Evolutionary conservation across 2,329 filamentous ascomycete species (phyloP).

Genomic region (Aspergillus chevalieri): DNA sequence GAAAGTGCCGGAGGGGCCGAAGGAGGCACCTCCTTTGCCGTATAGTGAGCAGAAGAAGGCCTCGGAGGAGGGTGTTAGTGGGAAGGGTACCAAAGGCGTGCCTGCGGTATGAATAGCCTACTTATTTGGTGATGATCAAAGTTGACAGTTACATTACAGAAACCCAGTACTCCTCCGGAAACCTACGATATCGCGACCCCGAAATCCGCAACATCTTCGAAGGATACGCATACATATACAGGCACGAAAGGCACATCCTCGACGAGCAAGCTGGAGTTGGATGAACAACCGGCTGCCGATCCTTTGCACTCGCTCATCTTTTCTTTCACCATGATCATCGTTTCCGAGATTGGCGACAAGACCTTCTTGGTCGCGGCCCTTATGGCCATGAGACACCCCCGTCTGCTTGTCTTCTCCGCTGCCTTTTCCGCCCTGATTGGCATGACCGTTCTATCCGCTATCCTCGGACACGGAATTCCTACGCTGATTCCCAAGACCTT

Average conservation of each 20-base stretch:
- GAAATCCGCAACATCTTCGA: constrained; percentile 49
- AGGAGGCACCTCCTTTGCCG: constrained; percentile 75
- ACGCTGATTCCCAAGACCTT: constrained; percentile 83
- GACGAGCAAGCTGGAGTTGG: constrained; percentile 20
- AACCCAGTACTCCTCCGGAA: constrained; percentile 72
- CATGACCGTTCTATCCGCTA: constrained; percentile 92
- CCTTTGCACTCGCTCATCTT: constrained; percentile 83
- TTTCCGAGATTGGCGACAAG: constrained; percentile 97
- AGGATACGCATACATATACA: constrained; percentile 23
- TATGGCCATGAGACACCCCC: constrained; percentile 98
- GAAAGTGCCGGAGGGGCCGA: constrained; percentile 75
- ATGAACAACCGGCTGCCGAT: constrained; percentile 53
- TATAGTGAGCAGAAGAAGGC: constrained; percentile 73
- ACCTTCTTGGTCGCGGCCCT: constrained; percentile 94
- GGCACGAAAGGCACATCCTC: constrained; percentile 21
- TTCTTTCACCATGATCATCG: constrained; percentile 93
- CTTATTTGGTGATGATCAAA: not conserved
- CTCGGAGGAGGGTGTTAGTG: constrained; percentile 21
- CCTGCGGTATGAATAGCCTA: constrained; percentile 41
- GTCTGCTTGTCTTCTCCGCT: constrained; percentile 86
- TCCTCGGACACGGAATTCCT: constrained; percentile 87
- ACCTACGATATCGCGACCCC: constrained; percentile 68
- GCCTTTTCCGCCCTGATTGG: constrained; percentile 85
- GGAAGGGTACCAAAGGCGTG: constrained; percentile 34
- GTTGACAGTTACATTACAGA: constrained; percentile 51